Evolutionary conservation across 1,284 basidiomycete species (phyloP).

Genomic region (Leccinum huronense): DNA sequence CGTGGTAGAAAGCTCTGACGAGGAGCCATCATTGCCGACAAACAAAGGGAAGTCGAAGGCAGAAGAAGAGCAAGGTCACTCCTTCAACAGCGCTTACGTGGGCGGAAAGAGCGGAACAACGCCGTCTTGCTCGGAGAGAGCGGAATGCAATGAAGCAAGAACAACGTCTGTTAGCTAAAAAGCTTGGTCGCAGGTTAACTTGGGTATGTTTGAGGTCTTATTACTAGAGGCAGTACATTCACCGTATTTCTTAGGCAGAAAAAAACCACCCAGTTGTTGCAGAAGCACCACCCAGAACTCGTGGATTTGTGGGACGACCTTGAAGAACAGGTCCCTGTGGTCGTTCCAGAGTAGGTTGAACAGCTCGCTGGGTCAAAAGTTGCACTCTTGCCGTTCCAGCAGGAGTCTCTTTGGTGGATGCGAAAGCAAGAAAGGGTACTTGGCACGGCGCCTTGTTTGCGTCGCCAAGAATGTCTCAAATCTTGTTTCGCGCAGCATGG

Average conservation of each 20-base stretch:
- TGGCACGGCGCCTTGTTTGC: slow-evolving; percentile 90
- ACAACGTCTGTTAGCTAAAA: slow-evolving; percentile 47
- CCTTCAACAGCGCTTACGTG: slow-evolving; percentile 27
- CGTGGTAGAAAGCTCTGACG: slow-evolving; percentile 34
- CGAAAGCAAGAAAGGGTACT: slow-evolving; percentile 82
- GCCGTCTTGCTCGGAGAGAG: slow-evolving; percentile 20
- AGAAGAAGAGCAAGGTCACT: slow-evolving; percentile 35
- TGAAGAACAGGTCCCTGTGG: slow-evolving; percentile 59
- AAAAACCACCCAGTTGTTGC: slow-evolving; percentile 65
- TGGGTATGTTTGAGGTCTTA: slow-evolving; percentile 41
- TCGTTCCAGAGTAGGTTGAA: slow-evolving; percentile 67
- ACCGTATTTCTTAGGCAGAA: slow-evolving; percentile 57
- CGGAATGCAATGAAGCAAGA: slow-evolving; percentile 43
- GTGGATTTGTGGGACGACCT: slow-evolving; percentile 87
- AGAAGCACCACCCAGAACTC: slow-evolving; percentile 74
- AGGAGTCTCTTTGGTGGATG: slow-evolving; percentile 96
- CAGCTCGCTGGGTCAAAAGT: slow-evolving; percentile 83
- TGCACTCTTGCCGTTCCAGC: slow-evolving; percentile 77
- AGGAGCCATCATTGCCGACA: slow-evolving; percentile 32
- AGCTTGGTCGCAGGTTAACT: slow-evolving; percentile 72
- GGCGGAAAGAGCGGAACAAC: slow-evolving; percentile 4
- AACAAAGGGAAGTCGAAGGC: slow-evolving; percentile 37
- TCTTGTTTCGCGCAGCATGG: slow-evolving; percentile 66
- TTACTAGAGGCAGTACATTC: not conserved
- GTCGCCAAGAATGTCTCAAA: slow-evolving; percentile 9